Evolutionary conservation across 306 rosid species (phyloP).

Genomic region (Lathyrus oleraceus): DNA sequence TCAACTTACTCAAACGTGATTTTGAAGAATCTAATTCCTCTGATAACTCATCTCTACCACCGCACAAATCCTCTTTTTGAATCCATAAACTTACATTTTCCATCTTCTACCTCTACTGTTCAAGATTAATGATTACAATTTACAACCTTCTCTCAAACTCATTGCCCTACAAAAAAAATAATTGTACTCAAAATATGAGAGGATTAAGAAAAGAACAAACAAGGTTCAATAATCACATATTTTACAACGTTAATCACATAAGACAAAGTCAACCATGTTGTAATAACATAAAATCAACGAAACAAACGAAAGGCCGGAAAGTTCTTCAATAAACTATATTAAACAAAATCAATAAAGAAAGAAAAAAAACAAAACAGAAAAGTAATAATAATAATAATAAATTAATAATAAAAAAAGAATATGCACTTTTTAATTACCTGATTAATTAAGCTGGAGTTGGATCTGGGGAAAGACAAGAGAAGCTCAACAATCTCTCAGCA

Average conservation of each 20-base stretch:
- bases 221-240: constrained; percentile 17
- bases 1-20: constrained; percentile 56
- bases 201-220: constrained; percentile 40
- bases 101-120: constrained; percentile 54
- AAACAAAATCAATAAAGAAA: constrained; percentile 30
- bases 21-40: constrained; percentile 45
- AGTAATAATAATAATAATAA: neutral
- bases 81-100: constrained; percentile 49
- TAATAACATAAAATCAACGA: constrained; percentile 32
- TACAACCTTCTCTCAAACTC: constrained; percentile 37
- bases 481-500: constrained; percentile 29
- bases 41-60: constrained; percentile 50
- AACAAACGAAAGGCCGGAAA: constrained; percentile 43
- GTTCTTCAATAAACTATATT: constrained; percentile 11
- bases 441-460: constrained; percentile 44
- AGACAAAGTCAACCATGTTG: constrained; percentile 32
- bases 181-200: constrained; percentile 18
- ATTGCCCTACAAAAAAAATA: constrained; percentile 28
- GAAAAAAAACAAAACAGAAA: constrained; percentile 17
- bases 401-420: neutral
- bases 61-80: constrained; percentile 45
- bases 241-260: constrained; percentile 34
- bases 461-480: constrained; percentile 59
- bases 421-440: constrained; percentile 46
- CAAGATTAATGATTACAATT: constrained; percentile 35